These are phyloP conservation scores for Logfia minima DNA, from an alignment of 129 eudicot genomes.

Conservation along the genomic window DNA sequence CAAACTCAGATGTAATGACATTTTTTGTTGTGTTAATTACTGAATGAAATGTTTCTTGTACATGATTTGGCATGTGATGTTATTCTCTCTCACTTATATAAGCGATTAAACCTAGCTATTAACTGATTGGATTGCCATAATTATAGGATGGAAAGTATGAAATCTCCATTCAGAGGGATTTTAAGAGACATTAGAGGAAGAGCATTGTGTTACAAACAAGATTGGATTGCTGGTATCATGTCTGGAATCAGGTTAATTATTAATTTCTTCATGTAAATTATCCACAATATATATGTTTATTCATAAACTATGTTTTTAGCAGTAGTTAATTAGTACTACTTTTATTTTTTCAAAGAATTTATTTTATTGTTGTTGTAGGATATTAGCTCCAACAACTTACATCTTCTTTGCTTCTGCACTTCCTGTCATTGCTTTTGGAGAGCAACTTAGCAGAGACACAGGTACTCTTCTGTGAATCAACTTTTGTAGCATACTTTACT, in stretches of 20 bases:
- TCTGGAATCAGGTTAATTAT: conserved; percentile 47
- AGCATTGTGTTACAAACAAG: conserved; percentile 54
- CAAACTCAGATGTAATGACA: too few species aligned
- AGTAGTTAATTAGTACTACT: background rate
- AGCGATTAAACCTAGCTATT: background rate
- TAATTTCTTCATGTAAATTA: background rate
- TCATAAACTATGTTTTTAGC: background rate
- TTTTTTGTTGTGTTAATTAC: too few species aligned
- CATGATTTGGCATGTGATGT: background rate
- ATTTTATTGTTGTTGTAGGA: conserved; percentile 26
- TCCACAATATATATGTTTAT: background rate
- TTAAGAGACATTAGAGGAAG: conserved; percentile 46
- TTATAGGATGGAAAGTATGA: conserved; percentile 45
- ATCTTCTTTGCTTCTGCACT: conserved; percentile 59
- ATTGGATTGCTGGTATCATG: conserved; percentile 54
- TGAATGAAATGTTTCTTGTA: background rate
- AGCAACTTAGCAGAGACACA: conserved; percentile 52
- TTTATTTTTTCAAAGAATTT: background rate
- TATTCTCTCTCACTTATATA: too few species aligned
- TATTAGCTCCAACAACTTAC: conserved; percentile 51
- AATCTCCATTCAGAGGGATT: conserved; percentile 52
- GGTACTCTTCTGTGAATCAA: conserved; percentile 18
- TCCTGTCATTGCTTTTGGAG: conserved; percentile 57
- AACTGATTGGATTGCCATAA: background rate
- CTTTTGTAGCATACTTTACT: background rate